Base-by-base conservation (phyloP, 768 basidiomycete species). In the Leucocoprinus leucothites region DNA sequence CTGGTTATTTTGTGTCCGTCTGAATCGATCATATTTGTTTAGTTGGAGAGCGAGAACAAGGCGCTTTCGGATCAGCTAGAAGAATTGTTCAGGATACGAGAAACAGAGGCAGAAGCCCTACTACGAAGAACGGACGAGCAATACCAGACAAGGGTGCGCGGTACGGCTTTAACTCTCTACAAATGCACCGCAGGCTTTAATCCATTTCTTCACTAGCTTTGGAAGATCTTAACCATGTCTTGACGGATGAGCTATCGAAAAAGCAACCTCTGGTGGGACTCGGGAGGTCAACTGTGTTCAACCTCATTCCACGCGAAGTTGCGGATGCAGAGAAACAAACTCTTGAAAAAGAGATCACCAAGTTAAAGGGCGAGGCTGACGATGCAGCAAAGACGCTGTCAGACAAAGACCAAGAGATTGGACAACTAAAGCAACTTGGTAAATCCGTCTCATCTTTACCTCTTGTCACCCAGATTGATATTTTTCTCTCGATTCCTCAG, bases 221-320 rank as follows among this genome's bases (percentile, higher is more conserved):
- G 61, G 81, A 88, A 28, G 64, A 69, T 9, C 67, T 84, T 2
- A 76, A 84, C 45, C 66, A 80, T 40, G 78, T 85, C 57, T 71
- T 89, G 9, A 81, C 76, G 3, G 68, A 73, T 16, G 78, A 83
- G 61, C 67, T 87, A 3, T 71, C 82, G 2, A 78, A 74, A 24
- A 73, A 79, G 42, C 80, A 86, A 57, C 82, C 82, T 5, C 70
- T 86, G 34, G 71, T 80, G 41, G 71, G 73, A 41, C 67, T 76
- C 0, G 78, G 76, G 4, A 80, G 79, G 57, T 72, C 70, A 13
- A 74, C 78, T 2, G 76, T 81, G 3, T 72, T 86, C 26, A 82
- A 87, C 60, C 77, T 93, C 45, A 69, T 93, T 11, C 88, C 88
- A 8, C 81, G 87, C 52, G 88, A 89, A 56, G 81, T 81, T 2